These are phyloP conservation scores for Serendipita indica DNA, from an alignment of 768 basidiomycete genomes.

Conservation along the genomic window DNA sequence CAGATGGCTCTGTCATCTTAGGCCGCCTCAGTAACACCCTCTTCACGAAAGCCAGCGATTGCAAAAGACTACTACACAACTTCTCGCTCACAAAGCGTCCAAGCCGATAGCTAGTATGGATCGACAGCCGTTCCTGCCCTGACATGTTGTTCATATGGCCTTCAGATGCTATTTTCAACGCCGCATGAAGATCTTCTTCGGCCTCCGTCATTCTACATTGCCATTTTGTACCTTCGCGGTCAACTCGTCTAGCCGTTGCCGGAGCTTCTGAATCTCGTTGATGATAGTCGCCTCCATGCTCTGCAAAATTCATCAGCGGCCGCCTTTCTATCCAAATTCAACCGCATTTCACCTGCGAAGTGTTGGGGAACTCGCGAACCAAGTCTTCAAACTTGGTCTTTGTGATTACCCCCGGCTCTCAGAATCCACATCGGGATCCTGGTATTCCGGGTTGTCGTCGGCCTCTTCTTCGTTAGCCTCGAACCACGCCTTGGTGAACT, in stretches of 20 bases:
- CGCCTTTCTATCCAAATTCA: background rate
- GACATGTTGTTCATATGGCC: too few relatives aligned
- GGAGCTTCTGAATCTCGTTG: conserved; percentile 45
- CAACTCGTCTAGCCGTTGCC: conserved; percentile 28
- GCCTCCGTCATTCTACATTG: background rate
- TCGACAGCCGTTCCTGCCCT: too few relatives aligned
- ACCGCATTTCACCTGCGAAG: conserved; percentile 36
- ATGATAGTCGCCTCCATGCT: conserved; percentile 56
- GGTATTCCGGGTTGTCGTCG: conserved; percentile 35
- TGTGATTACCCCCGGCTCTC: conserved; percentile 46
- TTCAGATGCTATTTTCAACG: too few relatives aligned
- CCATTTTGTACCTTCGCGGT: conserved; percentile 21
- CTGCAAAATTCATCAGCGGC: conserved; percentile 24
- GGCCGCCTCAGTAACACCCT: too few relatives aligned
- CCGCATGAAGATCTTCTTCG: too few relatives aligned
- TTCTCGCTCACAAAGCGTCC: too few relatives aligned
- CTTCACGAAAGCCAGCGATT: too few relatives aligned
- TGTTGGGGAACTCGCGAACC: conserved; percentile 58
- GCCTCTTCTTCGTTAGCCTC: conserved; percentile 37
- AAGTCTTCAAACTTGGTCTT: conserved; percentile 54
- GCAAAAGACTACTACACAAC: too few relatives aligned
- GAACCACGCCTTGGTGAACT: conserved; percentile 60
- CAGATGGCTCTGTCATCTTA: too few relatives aligned
- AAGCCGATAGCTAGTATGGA: too few relatives aligned
- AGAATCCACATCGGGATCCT: conserved; percentile 45